These are phyloP conservation scores for Tricholoma flavovirens DNA, from an alignment of 768 basidiomycete species.

Conservation along the genomic window DNA sequence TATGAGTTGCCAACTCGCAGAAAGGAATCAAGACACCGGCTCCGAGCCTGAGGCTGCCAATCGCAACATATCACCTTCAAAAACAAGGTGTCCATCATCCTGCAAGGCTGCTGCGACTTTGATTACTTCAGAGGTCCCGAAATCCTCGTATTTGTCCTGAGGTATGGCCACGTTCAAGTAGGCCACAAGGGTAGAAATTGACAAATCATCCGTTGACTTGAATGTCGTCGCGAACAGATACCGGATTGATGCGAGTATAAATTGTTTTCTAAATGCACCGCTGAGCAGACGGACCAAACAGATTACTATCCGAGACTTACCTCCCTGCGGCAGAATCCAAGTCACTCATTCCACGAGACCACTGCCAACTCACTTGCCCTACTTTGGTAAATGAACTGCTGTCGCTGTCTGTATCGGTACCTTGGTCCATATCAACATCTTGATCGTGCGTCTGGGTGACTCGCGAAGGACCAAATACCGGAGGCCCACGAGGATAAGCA, in stretches of 20 bases:
- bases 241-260: constrained; percentile 53
- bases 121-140: constrained; percentile 71
- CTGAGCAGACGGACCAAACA: neutral
- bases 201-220: constrained; percentile 59
- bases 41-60: constrained; percentile 15
- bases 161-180: constrained; percentile 77
- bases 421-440: constrained; percentile 12
- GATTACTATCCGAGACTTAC: neutral
- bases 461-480: neutral
- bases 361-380: constrained; percentile 19
- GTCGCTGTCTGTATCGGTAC: constrained; percentile 4
- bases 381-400: neutral
- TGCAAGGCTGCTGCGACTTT: constrained; percentile 41
- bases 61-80: constrained; percentile 46
- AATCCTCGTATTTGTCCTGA: constrained; percentile 74
- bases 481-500: neutral
- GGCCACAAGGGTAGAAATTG: constrained; percentile 59
- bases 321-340: neutral
- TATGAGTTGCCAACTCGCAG: too few relatives aligned
- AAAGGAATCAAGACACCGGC: neutral
- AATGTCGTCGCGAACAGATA: constrained; percentile 68
- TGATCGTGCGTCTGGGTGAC: neutral
- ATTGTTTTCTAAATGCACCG: constrained; percentile 41
- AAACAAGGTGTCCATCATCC: constrained; percentile 41
- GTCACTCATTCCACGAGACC: constrained; percentile 45